Conservation (phyloP, 192 early-diverging fungal genomes). For the Backusella parvicylindrica region DNA sequence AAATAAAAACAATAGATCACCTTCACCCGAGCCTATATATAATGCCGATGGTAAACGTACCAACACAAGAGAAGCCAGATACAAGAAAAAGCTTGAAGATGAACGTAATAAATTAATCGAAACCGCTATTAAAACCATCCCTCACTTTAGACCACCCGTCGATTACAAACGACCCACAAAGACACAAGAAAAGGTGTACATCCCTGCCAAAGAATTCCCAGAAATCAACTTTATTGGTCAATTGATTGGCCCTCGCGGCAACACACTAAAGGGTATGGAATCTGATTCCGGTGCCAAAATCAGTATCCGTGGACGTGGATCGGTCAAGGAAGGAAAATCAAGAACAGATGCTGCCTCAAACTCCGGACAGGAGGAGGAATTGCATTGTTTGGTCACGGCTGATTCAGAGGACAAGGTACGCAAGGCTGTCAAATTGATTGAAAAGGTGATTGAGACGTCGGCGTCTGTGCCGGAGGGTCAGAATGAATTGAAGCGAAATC, state of each 20-base stretch:
- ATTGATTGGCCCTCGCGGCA: conserved; percentile 94
- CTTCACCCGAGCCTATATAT: conserved; percentile 93
- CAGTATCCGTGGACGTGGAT: conserved; percentile 93
- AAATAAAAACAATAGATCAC: conserved; percentile 61
- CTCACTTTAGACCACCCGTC: conserved; percentile 81
- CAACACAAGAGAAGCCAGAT: conserved; percentile 93
- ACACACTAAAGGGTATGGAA: conserved; percentile 96
- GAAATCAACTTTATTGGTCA: conserved; percentile 98
- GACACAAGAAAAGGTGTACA: conserved; percentile 89
- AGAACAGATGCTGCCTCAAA: conserved; percentile 47
- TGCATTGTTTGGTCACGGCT: conserved; percentile 90
- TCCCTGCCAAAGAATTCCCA: conserved; percentile 93
- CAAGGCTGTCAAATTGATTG: conserved; percentile 80
- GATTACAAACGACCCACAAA: conserved; percentile 88
- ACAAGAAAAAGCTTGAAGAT: conserved; percentile 88
- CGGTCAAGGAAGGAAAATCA: conserved; percentile 93
- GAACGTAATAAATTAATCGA: conserved; percentile 89
- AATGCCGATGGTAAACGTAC: conserved; percentile 91
- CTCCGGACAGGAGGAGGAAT: conserved; percentile 68
- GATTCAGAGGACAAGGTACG: conserved; percentile 87
- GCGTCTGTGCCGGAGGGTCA: conserved; percentile 92
- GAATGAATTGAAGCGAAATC: conserved; percentile 93
- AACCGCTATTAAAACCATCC: conserved; percentile 68
- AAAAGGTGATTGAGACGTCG: conserved; percentile 92
- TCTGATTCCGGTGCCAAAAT: conserved; percentile 92